Evolutionary conservation across 176 grass and related monocot species (phyloP).

Genomic region (Panicum miliaceum): DNA sequence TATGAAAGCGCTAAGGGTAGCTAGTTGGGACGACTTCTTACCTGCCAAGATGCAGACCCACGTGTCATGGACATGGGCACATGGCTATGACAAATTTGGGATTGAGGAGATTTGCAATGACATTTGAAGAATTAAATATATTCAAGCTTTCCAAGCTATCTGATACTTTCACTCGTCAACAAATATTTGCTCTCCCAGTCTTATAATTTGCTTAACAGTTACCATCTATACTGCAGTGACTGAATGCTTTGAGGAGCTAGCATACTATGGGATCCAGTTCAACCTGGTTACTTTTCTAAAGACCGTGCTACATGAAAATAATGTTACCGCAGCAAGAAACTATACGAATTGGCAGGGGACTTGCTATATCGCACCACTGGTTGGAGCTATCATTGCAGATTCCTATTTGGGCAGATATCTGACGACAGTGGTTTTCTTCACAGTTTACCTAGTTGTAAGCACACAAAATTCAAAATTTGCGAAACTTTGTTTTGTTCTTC

Average conservation of each 20-base stretch:
- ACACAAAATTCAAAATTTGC: conserved; percentile 8
- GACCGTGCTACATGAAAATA: conserved; percentile 60
- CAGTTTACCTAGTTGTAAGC: conserved; percentile 66
- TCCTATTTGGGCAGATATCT: conserved; percentile 70
- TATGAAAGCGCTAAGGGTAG: background rate
- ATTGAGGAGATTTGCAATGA: background rate
- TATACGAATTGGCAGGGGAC: conserved; percentile 68
- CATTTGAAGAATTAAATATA: background rate
- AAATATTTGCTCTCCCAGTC: too few species aligned
- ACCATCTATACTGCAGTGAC: conserved; percentile 61
- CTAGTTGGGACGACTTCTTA: background rate
- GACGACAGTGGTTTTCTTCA: conserved; percentile 62
- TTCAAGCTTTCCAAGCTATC: background rate
- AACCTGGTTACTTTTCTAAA: conserved; percentile 75
- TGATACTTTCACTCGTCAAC: background rate
- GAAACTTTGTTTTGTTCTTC: too few species aligned
- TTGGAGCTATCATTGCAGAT: conserved; percentile 73
- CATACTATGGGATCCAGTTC: conserved; percentile 62
- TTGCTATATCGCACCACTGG: conserved; percentile 63
- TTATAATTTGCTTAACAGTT: too few species aligned
- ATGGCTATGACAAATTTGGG: background rate
- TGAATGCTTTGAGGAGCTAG: conserved; percentile 64
- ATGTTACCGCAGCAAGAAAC: conserved; percentile 58
- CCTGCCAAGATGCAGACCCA: background rate
- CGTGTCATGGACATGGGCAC: background rate